A percentile compares a stretch with the other conserved stretches of the same genome.
Conservation (phyloP, 2,329 filamentous ascomycete species). For the Helotiales sp. region DNA sequence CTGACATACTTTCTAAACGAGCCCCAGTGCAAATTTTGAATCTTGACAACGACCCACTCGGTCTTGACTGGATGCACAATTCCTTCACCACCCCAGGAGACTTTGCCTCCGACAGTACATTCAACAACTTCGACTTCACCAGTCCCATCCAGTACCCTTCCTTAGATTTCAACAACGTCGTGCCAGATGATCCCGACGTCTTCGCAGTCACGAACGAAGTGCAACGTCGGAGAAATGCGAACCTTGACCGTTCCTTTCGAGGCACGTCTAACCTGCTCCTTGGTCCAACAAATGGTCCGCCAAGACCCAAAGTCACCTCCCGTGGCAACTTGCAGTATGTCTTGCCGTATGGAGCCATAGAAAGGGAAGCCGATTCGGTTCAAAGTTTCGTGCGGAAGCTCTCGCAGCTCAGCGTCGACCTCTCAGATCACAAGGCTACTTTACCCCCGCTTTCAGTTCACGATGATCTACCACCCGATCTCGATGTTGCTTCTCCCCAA, state of each 20-base stretch:
- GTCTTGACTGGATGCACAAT: slow-evolving; percentile 12
- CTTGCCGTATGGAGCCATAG: neutral
- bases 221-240: neutral
- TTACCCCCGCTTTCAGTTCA: slow-evolving; percentile 36
- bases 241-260: neutral
- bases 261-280: neutral
- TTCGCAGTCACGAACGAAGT: neutral
- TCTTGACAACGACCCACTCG: slow-evolving; percentile 9
- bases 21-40: neutral
- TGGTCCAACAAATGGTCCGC: neutral
- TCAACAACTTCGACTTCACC: slow-evolving; percentile 9
- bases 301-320: neutral
- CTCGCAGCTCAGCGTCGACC: slow-evolving; percentile 32
- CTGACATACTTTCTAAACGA: neutral
- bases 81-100: slow-evolving; percentile 1
- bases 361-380: neutral
- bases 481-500: neutral
- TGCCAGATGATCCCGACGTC: neutral
- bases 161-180: neutral
- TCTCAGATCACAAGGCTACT: slow-evolving; percentile 29
- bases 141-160: neutral
- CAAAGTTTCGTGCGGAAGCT: slow-evolving; percentile 30
- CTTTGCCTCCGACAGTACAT: neutral
- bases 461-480: slow-evolving; percentile 9
- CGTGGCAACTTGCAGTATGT: neutral